Evolutionary conservation across 176 grass and related monocot genomes (phyloP).

Genomic region (Saccharum officinarum): DNA sequence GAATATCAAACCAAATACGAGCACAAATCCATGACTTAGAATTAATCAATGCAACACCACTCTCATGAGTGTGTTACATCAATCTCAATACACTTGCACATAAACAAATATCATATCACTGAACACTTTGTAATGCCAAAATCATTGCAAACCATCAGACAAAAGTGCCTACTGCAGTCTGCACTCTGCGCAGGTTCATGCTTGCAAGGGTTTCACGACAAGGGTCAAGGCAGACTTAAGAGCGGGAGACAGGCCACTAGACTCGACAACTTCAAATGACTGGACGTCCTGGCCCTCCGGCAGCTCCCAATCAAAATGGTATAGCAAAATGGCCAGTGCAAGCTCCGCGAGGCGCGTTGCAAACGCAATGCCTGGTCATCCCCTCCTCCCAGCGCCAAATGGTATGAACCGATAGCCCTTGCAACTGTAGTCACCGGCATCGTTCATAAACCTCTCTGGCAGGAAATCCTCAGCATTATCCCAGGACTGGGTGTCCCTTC

Average conservation of each 20-base stretch:
- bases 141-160: too few species aligned
- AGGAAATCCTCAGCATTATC: constrained; percentile 39
- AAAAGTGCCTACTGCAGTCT: too few species aligned
- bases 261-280: constrained; percentile 42
- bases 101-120: too few species aligned
- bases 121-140: too few species aligned
- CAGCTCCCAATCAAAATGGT: constrained; percentile 56
- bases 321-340: constrained; percentile 44
- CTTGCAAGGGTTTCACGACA: constrained; percentile 9
- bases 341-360: constrained; percentile 22
- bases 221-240: constrained; percentile 28
- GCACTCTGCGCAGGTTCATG: too few species aligned
- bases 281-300: constrained; percentile 22
- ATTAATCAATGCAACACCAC: too few species aligned
- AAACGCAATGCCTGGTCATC: constrained; percentile 24
- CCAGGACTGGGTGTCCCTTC: constrained; percentile 33
- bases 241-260: neutral
- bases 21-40: too few species aligned
- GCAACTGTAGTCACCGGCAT: neutral
- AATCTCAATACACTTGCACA: too few species aligned
- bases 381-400: constrained; percentile 44
- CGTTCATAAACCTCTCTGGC: constrained; percentile 34
- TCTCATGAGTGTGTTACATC: too few species aligned
- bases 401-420: constrained; percentile 36
- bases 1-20: too few species aligned